phyloP scores from a whole-genome alignment of 371 early-diverging fungal genomes.

The Mortierella sp. region DNA sequence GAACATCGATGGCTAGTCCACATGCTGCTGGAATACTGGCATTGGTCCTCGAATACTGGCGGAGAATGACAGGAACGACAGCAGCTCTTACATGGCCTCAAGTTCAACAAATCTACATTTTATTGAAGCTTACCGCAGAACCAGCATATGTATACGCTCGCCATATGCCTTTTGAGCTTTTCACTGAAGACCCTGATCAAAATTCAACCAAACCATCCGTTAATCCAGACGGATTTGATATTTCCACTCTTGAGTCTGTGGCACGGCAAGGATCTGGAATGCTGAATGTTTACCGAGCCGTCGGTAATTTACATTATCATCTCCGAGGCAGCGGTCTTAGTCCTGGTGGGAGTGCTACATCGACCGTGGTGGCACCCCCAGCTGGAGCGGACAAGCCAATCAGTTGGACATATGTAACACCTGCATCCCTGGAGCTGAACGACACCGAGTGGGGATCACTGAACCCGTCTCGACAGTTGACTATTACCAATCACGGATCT shows the following conservation, averaged over 20 bases:
- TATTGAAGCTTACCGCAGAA: constrained; percentile 26
- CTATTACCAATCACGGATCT: constrained; percentile 29
- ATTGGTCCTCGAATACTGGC: constrained; percentile 38
- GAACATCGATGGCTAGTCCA: constrained; percentile 68
- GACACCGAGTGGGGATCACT: constrained; percentile 19
- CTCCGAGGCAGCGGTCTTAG: neutral
- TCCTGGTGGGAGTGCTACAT: neutral
- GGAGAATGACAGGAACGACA: neutral
- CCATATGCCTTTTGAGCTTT: constrained; percentile 9
- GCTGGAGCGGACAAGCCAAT: constrained; percentile 2
- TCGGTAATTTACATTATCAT: constrained; percentile 18
- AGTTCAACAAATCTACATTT: constrained; percentile 20
- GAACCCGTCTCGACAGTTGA: constrained; percentile 10
- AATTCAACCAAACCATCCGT: no score
- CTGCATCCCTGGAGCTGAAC: constrained; percentile 31
- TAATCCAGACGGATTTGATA: no score
- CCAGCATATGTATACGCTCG: constrained; percentile 20
- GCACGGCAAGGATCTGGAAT: constrained; percentile 42
- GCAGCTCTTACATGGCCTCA: neutral
- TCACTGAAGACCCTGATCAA: neutral
- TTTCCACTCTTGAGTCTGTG: constrained; percentile 14
- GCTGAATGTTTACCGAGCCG: constrained; percentile 25
- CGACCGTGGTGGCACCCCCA: no score
- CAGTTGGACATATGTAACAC: constrained; percentile 18
- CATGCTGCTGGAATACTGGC: constrained; percentile 69